Conservation (phyloP, 108 stramenopile genomes). For the Nitzschia putrida region DNA sequence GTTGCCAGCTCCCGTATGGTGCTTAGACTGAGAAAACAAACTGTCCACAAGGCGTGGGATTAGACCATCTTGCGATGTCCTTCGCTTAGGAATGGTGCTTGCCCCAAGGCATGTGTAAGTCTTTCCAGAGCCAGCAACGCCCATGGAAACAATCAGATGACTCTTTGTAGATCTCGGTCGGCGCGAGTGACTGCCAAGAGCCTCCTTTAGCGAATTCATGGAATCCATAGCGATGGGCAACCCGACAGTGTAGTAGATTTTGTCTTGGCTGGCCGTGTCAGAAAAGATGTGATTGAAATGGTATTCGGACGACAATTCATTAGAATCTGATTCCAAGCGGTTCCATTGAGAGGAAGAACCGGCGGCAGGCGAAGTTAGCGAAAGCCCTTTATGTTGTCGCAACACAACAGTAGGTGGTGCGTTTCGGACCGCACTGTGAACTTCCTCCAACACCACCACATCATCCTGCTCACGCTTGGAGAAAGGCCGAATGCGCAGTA, state of each 20-base stretch:
- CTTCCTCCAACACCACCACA: conserved; percentile 26
- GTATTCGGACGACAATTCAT: conserved; percentile 25
- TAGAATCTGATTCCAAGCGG: conserved; percentile 26
- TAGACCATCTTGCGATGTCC: conserved; percentile 42
- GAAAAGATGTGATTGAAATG: conserved; percentile 39
- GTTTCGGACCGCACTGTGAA: conserved; percentile 11
- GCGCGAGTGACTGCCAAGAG: too few relatives aligned
- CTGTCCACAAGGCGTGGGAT: conserved; percentile 52
- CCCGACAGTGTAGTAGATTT: conserved; percentile 41
- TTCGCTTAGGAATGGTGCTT: conserved; percentile 31
- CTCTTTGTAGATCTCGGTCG: not conserved
- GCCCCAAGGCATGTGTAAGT: conserved; percentile 49
- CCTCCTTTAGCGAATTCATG: conserved; percentile 33
- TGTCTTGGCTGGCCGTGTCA: conserved; percentile 39
- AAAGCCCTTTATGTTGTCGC: conserved; percentile 8
- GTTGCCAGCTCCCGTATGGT: conserved; percentile 19
- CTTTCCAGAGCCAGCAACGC: conserved; percentile 49
- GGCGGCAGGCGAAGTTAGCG: conserved; percentile 18
- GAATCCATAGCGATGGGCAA: conserved; percentile 27
- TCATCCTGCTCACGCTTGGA: conserved; percentile 36
- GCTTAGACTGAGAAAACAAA: conserved; percentile 52
- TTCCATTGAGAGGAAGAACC: not conserved
- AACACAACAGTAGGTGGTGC: conserved; percentile 26
- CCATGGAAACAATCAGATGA: conserved; percentile 52
- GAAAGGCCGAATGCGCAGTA: conserved; percentile 42